phyloP scores from a whole-genome alignment of 2,329 filamentous ascomycete genomes.

The Ophiostoma novo-ulmi region DNA sequence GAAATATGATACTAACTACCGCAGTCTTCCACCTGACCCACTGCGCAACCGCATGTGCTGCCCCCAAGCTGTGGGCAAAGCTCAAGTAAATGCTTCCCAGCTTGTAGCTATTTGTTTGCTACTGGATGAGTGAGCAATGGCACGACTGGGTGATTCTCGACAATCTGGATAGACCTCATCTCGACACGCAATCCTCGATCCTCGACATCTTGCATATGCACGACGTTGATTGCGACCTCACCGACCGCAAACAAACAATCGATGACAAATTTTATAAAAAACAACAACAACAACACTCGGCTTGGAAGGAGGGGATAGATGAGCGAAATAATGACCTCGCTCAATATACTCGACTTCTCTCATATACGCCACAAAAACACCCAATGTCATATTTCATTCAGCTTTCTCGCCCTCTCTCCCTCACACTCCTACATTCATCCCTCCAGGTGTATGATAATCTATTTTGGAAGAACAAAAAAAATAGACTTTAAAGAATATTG shows the following conservation, averaged over 20 bases:
- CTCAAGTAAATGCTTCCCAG: constrained; percentile 63
- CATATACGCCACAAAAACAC: not conserved
- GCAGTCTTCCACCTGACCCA: constrained; percentile 97
- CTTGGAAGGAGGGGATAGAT: not conserved
- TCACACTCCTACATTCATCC: not conserved
- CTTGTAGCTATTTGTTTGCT: not conserved
- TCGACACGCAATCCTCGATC: not conserved
- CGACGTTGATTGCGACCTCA: not conserved
- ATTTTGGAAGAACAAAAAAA: constrained; percentile 11
- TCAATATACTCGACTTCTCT: not conserved
- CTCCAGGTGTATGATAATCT: not conserved
- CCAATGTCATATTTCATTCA: constrained; percentile 10
- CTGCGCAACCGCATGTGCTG: constrained; percentile 88
- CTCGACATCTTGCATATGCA: not conserved
- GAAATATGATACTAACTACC: not conserved
- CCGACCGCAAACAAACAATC: not conserved
- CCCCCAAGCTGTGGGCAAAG: constrained; percentile 88
- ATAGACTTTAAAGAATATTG: constrained; percentile 4
- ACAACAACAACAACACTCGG: not conserved
- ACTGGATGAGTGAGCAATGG: too few species aligned
- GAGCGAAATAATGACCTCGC: not conserved
- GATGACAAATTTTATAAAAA: not conserved
- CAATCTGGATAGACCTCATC: not conserved
- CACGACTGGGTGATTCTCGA: not conserved
- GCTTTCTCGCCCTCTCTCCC: constrained; percentile 3